A percentile compares a stretch with the other conserved stretches of the same genome.
These are phyloP conservation scores for Penstemon davidsonii DNA, from an alignment of 257 asterid genomes.

Conservation along the genomic window DNA sequence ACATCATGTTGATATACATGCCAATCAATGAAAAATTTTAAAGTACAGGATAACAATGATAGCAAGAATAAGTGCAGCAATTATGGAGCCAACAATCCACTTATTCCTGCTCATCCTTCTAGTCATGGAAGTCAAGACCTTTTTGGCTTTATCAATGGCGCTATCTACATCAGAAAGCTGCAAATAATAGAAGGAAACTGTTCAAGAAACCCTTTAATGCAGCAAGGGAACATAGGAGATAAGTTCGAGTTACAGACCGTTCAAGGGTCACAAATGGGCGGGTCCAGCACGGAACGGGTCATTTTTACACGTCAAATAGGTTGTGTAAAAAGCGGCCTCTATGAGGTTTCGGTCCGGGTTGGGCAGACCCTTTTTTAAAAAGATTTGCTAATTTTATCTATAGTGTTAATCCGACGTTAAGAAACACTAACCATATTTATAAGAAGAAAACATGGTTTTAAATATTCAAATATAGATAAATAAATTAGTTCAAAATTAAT, in stretches of 20 bases:
- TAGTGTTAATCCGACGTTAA: too few species aligned
- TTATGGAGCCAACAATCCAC: slow-evolving; percentile 77
- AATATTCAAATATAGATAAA: too few species aligned
- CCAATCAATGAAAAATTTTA: slow-evolving; percentile 59
- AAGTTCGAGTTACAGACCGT: not conserved
- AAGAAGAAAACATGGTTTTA: too few species aligned
- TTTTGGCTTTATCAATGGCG: slow-evolving; percentile 88
- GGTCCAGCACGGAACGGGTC: too few species aligned
- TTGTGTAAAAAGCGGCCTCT: too few species aligned
- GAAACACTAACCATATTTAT: too few species aligned
- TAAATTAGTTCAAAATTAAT: too few species aligned
- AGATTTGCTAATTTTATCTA: too few species aligned
- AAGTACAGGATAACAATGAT: slow-evolving; percentile 68
- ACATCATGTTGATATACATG: slow-evolving; percentile 25
- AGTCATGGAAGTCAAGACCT: slow-evolving; percentile 79
- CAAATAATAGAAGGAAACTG: slow-evolving; percentile 25
- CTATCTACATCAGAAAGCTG: slow-evolving; percentile 95
- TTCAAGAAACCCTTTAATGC: not conserved
- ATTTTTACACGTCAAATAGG: too few species aligned
- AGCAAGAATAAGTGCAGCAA: slow-evolving; percentile 74
- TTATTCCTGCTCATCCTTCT: slow-evolving; percentile 82
- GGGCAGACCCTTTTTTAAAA: too few species aligned
- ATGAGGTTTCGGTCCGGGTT: too few species aligned
- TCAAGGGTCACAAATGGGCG: too few species aligned
- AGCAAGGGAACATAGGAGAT: not conserved